Evolutionary conservation across 2,329 filamentous ascomycete genomes (phyloP).

Genomic region (Colletotrichum sublineola): DNA sequence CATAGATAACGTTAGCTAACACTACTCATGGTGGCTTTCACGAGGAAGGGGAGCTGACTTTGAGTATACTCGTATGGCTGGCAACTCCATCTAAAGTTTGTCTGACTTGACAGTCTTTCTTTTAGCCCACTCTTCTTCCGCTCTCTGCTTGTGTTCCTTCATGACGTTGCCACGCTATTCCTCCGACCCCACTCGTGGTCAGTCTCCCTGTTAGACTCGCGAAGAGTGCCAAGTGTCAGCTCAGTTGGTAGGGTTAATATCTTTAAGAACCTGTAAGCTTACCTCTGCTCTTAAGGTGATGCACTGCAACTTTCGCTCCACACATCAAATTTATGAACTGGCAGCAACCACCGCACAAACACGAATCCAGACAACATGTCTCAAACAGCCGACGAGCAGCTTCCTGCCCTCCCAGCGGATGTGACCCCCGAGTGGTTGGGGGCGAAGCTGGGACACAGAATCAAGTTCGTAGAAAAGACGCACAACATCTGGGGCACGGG

Average conservation of each 20-base stretch:
- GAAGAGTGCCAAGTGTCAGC: not conserved
- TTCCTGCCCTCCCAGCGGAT: conserved; percentile 45
- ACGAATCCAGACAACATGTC: not conserved
- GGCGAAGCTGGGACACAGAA: conserved; percentile 28
- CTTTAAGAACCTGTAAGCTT: not conserved
- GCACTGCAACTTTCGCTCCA: not conserved
- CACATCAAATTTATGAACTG: not conserved
- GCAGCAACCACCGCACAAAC: not conserved
- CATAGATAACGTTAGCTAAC: not conserved
- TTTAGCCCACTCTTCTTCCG: not conserved
- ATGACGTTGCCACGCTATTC: not conserved
- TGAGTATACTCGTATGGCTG: not conserved
- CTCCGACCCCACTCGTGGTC: not conserved
- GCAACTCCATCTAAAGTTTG: not conserved
- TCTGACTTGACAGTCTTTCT: not conserved
- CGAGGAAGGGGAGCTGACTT: not conserved
- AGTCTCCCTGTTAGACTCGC: not conserved
- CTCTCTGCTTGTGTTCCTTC: not conserved
- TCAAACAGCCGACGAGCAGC: conserved; percentile 22
- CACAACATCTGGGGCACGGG: conserved; percentile 47
- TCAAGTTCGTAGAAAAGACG: conserved; percentile 46
- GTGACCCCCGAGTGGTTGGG: conserved; percentile 46
- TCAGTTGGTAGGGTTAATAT: not conserved
- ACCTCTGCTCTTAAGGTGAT: not conserved
- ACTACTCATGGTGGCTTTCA: not conserved